Evolutionary conservation across 2,329 filamentous ascomycete species (phyloP).

Genomic region (Cordyceps militaris): DNA sequence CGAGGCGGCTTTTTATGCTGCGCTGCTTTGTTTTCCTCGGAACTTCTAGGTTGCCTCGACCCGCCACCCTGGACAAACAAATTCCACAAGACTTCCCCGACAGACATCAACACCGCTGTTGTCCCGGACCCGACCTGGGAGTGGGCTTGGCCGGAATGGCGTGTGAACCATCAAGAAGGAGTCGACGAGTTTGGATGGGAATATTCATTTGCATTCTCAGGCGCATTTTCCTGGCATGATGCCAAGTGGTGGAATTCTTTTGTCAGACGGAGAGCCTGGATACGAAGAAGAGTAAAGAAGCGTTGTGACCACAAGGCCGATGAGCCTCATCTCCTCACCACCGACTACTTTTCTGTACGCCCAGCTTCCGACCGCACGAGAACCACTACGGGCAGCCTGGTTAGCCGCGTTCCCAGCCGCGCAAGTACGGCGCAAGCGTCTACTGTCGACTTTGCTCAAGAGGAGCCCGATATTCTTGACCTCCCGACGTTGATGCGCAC

Average conservation of each 20-base stretch:
- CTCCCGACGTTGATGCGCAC: constrained; percentile 62
- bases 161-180: constrained; percentile 63
- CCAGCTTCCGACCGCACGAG: constrained; percentile 37
- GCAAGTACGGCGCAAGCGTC: constrained; percentile 31
- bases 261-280: constrained; percentile 84
- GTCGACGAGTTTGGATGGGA: constrained; percentile 88
- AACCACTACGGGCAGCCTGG: constrained; percentile 27
- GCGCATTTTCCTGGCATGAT: constrained; percentile 75
- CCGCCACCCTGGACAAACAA: constrained; percentile 79
- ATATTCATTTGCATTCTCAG: constrained; percentile 82
- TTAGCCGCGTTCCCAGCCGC: constrained; percentile 27
- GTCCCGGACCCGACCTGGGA: constrained; percentile 93
- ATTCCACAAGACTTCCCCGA: constrained; percentile 53
- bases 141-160: constrained; percentile 70
- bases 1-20: constrained; percentile 86
- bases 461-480: constrained; percentile 53
- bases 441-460: constrained; percentile 42
- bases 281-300: constrained; percentile 67
- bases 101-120: constrained; percentile 75
- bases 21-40: constrained; percentile 78
- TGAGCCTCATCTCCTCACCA: constrained; percentile 60
- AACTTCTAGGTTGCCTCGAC: constrained; percentile 79
- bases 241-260: constrained; percentile 92
- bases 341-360: constrained; percentile 74
- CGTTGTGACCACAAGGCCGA: constrained; percentile 34